phyloP scores from a whole-genome alignment of 2,329 filamentous ascomycete genomes.

The Penicillium sp. region DNA sequence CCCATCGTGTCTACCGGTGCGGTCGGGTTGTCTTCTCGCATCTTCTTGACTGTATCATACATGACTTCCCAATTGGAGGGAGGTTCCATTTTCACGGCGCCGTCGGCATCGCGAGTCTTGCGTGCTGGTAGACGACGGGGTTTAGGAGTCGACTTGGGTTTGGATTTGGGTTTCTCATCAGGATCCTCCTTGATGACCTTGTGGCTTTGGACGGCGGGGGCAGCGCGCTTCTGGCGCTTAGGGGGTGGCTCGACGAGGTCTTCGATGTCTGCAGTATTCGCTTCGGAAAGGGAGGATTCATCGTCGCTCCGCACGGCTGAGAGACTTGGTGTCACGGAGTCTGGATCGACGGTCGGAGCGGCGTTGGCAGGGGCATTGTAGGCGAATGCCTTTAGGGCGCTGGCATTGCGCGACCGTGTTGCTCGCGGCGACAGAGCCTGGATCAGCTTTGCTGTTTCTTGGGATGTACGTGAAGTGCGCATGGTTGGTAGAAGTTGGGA shows the following conservation, averaged over 20 bases:
- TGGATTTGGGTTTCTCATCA: conserved; percentile 17
- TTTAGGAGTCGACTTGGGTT: conserved; percentile 30
- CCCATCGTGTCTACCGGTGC: conserved; percentile 98
- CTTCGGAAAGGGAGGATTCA: conserved; percentile 38
- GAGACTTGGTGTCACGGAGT: conserved; percentile 23
- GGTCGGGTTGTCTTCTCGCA: conserved; percentile 67
- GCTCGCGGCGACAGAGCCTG: conserved; percentile 48
- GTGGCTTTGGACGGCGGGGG: conserved; percentile 21
- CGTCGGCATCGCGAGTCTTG: conserved; percentile 41
- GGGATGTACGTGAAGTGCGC: conserved; percentile 61
- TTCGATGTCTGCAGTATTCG: conserved; percentile 58
- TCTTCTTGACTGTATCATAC: conserved; percentile 74
- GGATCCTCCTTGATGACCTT: conserved; percentile 29
- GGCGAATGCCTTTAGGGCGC: conserved; percentile 30
- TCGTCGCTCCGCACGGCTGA: conserved; percentile 28
- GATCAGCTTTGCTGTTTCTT: conserved; percentile 61
- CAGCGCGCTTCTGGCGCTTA: conserved; percentile 53
- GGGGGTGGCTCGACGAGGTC: conserved; percentile 48
- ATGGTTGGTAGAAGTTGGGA: conserved; percentile 36
- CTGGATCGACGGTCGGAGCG: conserved; percentile 10
- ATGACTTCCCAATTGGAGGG: conserved; percentile 83
- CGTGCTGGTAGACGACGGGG: conserved; percentile 44
- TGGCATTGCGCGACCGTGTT: conserved; percentile 36
- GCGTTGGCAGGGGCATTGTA: conserved; percentile 18
- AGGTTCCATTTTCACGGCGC: conserved; percentile 49